Evolutionary conservation across 164 flowering plant genomes (phyloP), one percentile per base, ranked within the genome.

Genomic region (Magnolia kwangsiensis): DNA sequence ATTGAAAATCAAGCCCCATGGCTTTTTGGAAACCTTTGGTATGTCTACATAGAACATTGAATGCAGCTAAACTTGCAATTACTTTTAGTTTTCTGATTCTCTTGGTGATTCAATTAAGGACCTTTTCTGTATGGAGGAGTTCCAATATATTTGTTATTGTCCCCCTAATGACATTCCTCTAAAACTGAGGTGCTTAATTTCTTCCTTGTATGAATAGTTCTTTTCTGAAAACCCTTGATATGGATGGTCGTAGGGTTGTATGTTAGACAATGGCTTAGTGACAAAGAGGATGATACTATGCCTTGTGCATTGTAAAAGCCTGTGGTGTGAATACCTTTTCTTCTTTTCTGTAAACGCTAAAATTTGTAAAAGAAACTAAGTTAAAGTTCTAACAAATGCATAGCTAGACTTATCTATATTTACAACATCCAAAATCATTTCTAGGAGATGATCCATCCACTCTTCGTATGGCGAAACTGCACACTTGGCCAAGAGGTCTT

Each of bases 1-100:
- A 88, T 0, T 88, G 37, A 75, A 50, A 29, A 29, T 68, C 50
- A 68, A 14, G 71, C 50, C 50, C 14, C 37, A 29, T 8, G 71
- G 45, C 8, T 14, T 37, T 37, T 29, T 68, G 71, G 71, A 31
- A 14, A 18, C 31, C 7, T 7, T 70, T 37, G 7, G 18, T 70
- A 50, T 70, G 21, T 20, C 24, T 20, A 20, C 16, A 70, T 70
- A 70, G 51, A n/a, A 49, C 59, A 45, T 50, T 6, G 50, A 70
- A 9, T 9, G 14, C 58, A 8, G 8, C 27, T 50, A 11, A 3
- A 70, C 21, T 45, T 9, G 21, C 45, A 49, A 0, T 18, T 49
- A 20, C 11, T 49, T 37, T 37, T 37, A 51, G 50, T 69, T 63
- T 70, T 61, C 14, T 61, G 74, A n/a, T 24, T 58, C 78, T 27